These are phyloP conservation scores for Hericium coralloides DNA, from an alignment of 768 basidiomycete species.

Conservation along the genomic window DNA sequence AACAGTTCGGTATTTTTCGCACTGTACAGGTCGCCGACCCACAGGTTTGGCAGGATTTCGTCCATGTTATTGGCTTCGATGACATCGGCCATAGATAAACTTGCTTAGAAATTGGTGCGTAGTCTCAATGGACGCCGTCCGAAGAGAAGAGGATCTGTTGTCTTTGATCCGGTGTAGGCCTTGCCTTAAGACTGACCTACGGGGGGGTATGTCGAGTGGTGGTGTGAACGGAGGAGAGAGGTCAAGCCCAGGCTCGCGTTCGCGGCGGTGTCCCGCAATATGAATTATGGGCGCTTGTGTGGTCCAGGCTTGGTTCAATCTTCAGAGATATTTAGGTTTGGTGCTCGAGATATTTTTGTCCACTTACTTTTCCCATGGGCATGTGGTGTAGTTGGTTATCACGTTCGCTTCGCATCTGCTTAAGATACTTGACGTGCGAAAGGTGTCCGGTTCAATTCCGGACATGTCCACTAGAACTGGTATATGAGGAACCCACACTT, in stretches of 20 bases:
- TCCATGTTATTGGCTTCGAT: constrained; percentile 41
- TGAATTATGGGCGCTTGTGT: not conserved
- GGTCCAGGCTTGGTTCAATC: not conserved
- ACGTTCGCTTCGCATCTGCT: not conserved
- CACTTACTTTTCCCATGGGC: not conserved
- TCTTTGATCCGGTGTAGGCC: not conserved
- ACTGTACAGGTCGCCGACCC: constrained; percentile 76
- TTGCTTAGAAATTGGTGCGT: not conserved
- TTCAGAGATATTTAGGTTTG: too few relatives aligned
- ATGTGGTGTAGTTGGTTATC: not conserved
- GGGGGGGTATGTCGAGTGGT: not conserved
- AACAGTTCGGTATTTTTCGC: constrained; percentile 56
- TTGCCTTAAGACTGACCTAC: not conserved
- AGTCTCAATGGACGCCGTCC: not conserved
- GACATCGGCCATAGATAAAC: constrained; percentile 4
- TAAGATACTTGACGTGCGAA: not conserved
- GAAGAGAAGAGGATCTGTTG: not conserved
- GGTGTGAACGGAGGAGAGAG: not conserved
- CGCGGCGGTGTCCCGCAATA: not conserved
- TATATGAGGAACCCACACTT: too few relatives aligned
- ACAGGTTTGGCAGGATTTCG: constrained; percentile 69
- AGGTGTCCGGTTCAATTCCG: not conserved
- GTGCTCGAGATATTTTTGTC: not conserved
- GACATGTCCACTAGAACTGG: not conserved
- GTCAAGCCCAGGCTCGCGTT: not conserved